Evolutionary conservation across 1,284 basidiomycete genomes (phyloP), one percentile per base, ranked within the genome.

Genomic region (Tilletia horrida): DNA sequence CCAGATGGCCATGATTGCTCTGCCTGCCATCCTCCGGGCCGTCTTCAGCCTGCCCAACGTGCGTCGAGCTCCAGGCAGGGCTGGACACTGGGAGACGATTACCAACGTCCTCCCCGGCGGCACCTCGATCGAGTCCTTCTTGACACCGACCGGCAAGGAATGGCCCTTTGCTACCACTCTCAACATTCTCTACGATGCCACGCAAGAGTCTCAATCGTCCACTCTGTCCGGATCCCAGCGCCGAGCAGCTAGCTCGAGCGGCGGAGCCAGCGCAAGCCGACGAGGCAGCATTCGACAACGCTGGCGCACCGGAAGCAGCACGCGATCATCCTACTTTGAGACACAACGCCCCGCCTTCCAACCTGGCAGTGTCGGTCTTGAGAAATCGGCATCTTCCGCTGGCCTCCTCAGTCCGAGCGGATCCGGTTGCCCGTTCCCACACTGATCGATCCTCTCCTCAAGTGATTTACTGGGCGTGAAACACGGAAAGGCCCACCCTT

Each of bases 291-390:
- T 48, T 18, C 45, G 45, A 3, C 45, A 48, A 16, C 45, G 16
- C 40, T 66, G 43, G 65, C 59, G 57, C 63, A 62, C 64, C 44
- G 63, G 42, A 25, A 43, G 63, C 35, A 40, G 35, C 11, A 11
- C 35, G 4, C 35, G 35, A 40, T 40, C 35, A 4, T 40, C 35
- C 6, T 11, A 11, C 35, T 40, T 40, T 11, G 35, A 40, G 35
- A 40, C 35, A 4, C 35, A 40, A 11, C 35, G 35, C 35, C 35
- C 35, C 4, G 35, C 11, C 35, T 40, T 40, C 11, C 35, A 40
- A 4, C 6, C 35, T 40, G 35, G 35, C 35, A 11, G 35, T 4
- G 11, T 40, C 35, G 35, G 35, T 4, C 4, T 40, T 11, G 35
- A 40, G 11, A 40, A 40, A 11, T 40, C 35, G 35, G 6, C 35